Evolutionary conservation across 2,329 filamentous ascomycete species (phyloP).

Genomic region (Monosporascus cannonballus): DNA sequence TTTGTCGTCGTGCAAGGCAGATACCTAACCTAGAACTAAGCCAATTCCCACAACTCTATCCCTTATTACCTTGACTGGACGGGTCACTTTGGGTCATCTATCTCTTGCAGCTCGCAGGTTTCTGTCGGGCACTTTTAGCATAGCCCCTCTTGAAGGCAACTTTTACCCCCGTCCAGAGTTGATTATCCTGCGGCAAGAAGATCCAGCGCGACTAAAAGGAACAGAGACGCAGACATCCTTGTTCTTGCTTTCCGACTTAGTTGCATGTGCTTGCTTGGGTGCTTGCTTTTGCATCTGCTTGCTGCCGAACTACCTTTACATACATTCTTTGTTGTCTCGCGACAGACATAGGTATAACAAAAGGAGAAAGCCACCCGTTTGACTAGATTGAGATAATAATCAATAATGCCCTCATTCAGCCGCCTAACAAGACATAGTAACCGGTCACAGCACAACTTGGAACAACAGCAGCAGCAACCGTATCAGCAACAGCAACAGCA

Average conservation of each 20-base stretch:
- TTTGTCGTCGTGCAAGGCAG: background rate
- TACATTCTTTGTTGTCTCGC: background rate
- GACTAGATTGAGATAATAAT: slow-evolving; percentile 4
- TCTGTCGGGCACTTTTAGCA: background rate
- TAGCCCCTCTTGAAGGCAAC: background rate
- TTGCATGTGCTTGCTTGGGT: background rate
- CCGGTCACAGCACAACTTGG: slow-evolving; percentile 9
- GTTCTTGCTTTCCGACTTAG: background rate
- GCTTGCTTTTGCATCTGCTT: background rate
- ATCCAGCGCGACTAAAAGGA: no score
- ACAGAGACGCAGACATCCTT: background rate
- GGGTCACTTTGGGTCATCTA: no score
- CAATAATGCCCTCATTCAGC: slow-evolving; percentile 47
- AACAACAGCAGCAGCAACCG: slow-evolving; percentile 31
- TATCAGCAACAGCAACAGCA: slow-evolving; percentile 26
- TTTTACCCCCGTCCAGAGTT: background rate
- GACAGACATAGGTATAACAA: background rate
- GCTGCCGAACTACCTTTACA: background rate
- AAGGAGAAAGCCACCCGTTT: background rate
- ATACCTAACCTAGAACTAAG: no score
- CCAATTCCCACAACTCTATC: no score
- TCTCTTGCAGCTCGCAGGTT: background rate
- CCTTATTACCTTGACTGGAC: no score
- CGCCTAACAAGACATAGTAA: slow-evolving; percentile 44
- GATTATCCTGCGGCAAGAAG: no score